A percentile compares a stretch with the other conserved stretches of the same genome.
Conservation (phyloP, 2,329 filamentous ascomycete genomes). For the Proliferodiscus dingleyae region DNA sequence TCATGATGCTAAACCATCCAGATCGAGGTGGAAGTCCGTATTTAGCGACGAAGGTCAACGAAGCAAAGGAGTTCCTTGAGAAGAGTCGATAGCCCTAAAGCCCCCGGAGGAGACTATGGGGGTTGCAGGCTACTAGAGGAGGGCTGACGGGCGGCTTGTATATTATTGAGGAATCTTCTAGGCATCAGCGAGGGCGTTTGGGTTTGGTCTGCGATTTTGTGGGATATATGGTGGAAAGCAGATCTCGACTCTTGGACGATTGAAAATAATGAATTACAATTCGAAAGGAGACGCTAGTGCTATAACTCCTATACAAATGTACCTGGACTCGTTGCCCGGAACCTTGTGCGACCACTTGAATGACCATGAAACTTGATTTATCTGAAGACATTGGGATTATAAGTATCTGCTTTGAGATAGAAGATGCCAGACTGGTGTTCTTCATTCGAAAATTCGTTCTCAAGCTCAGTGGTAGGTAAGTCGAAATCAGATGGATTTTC, state of each 20-base stretch:
- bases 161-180: neutral
- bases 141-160: too few relatives aligned
- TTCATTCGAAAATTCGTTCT: too few relatives aligned
- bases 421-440: too few relatives aligned
- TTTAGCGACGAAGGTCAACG: conserved; percentile 95
- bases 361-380: too few relatives aligned
- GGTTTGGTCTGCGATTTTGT: conserved; percentile 2
- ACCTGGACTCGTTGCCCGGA: neutral
- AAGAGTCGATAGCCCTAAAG: conserved; percentile 48
- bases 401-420: too few relatives aligned
- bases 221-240: conserved; percentile 2
- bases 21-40: conserved; percentile 97
- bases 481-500: too few relatives aligned
- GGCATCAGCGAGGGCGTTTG: conserved; percentile 27
- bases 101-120: neutral
- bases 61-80: conserved; percentile 94
- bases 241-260: conserved; percentile 24
- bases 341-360: too few relatives aligned
- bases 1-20: conserved; percentile 97
- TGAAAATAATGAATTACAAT: conserved; percentile 4
- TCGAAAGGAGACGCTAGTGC: neutral
- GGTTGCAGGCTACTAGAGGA: conserved; percentile 11
- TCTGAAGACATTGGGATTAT: too few relatives aligned
- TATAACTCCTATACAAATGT: neutral
- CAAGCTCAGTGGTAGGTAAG: too few relatives aligned